A percentile compares a stretch with the other conserved stretches of the same genome.
Evolutionary conservation across 2,329 filamentous ascomycete species (phyloP).

Genomic region (Parastagonospora avenae): DNA sequence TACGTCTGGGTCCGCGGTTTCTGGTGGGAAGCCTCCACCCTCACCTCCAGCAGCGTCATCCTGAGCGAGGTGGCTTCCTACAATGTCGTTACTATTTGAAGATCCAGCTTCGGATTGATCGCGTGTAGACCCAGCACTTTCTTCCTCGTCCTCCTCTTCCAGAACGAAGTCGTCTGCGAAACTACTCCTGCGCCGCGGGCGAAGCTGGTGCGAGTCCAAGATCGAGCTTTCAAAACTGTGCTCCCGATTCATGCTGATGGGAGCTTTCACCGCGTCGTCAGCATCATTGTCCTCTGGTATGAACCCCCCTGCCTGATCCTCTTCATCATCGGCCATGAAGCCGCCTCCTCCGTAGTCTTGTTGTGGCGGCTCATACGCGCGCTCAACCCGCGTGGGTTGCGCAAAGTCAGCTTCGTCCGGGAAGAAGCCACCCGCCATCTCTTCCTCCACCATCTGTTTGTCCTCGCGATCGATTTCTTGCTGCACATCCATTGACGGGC

Average conservation of each 20-base stretch:
- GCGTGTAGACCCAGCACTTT: slow-evolving; percentile 22
- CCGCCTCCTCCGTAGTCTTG: slow-evolving; percentile 23
- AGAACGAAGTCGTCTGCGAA: slow-evolving; percentile 30
- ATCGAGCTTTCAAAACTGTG: slow-evolving; percentile 43
- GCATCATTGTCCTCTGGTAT: slow-evolving; percentile 18
- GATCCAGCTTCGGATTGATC: slow-evolving; percentile 9
- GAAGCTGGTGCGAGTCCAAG: slow-evolving; percentile 34
- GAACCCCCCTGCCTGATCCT: slow-evolving; percentile 26
- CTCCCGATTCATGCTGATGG: slow-evolving; percentile 32
- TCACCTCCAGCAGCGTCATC: slow-evolving; percentile 31
- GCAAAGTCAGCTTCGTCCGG: slow-evolving; percentile 56
- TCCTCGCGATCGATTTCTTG: slow-evolving; percentile 37
- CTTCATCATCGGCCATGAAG: slow-evolving; percentile 16
- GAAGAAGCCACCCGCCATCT: slow-evolving; percentile 48
- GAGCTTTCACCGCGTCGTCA: background rate
- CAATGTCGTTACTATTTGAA: background rate
- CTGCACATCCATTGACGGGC: slow-evolving; percentile 33
- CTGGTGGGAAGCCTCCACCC: slow-evolving; percentile 17
- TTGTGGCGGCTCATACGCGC: slow-evolving; percentile 12
- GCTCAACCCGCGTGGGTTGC: slow-evolving; percentile 19
- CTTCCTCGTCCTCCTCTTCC: slow-evolving; percentile 30
- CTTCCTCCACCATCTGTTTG: slow-evolving; percentile 30
- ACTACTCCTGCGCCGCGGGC: slow-evolving; percentile 26
- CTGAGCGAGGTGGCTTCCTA: slow-evolving; percentile 12
- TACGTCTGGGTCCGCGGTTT: background rate